phyloP scores from a whole-genome alignment of 2,329 filamentous ascomycete species.

The Cercospora janseana region DNA sequence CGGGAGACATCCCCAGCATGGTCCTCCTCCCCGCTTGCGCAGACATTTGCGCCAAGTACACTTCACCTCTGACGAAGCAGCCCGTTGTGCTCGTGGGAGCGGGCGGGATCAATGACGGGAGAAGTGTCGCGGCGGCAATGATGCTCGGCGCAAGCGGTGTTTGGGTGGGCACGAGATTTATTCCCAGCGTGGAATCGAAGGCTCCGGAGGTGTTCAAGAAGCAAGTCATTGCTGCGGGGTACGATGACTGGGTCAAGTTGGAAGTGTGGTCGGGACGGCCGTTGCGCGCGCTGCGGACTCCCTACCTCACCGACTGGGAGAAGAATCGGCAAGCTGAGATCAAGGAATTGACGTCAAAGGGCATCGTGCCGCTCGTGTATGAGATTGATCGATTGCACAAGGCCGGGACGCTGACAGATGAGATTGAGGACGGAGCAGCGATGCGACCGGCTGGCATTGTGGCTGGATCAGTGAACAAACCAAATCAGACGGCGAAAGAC shows the following conservation, averaged over 20 bases:
- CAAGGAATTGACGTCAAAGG: slow-evolving; percentile 82
- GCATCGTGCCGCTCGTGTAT: slow-evolving; percentile 85
- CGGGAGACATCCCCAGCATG: slow-evolving; percentile 80
- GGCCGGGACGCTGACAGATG: slow-evolving; percentile 31
- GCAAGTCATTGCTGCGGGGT: slow-evolving; percentile 74
- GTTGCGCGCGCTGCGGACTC: slow-evolving; percentile 84
- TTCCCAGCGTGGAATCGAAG: slow-evolving; percentile 63
- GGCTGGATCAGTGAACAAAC: slow-evolving; percentile 24
- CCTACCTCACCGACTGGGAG: slow-evolving; percentile 94
- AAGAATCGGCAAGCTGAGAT: slow-evolving; percentile 84
- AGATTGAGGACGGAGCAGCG: slow-evolving; percentile 34
- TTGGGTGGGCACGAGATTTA: slow-evolving; percentile 94
- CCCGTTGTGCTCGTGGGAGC: slow-evolving; percentile 88
- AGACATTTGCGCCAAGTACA: slow-evolving; percentile 73
- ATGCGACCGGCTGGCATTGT: slow-evolving; percentile 36
- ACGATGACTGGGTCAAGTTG: slow-evolving; percentile 91
- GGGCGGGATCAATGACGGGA: slow-evolving; percentile 87
- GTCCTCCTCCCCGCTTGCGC: slow-evolving; percentile 90
- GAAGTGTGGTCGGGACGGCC: slow-evolving; percentile 97
- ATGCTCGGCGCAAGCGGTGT: slow-evolving; percentile 90
- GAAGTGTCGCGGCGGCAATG: slow-evolving; percentile 80
- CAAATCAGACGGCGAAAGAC: slow-evolving; percentile 23
- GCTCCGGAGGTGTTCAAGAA: slow-evolving; percentile 22
- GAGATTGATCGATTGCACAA: slow-evolving; percentile 74
- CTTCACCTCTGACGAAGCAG: slow-evolving; percentile 77